Conservation (phyloP, 805 yeast genomes). For the Candida michaelii region DNA sequence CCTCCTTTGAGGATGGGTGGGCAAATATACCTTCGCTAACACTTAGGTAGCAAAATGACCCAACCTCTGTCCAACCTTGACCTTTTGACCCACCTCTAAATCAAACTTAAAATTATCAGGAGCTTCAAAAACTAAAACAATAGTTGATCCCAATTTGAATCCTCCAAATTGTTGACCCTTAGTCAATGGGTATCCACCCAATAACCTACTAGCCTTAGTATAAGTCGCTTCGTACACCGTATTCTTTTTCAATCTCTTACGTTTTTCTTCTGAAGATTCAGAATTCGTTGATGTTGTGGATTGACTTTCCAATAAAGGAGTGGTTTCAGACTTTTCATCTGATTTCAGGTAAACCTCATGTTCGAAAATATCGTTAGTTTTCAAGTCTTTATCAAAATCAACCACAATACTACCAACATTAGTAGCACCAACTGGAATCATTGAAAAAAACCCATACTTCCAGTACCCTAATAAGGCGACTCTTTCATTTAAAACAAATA, state of each 20-base stretch:
- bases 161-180: slow-evolving; percentile 98
- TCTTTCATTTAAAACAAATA: slow-evolving; percentile 90
- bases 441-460: slow-evolving; percentile 95
- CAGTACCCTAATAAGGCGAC: slow-evolving; percentile 94
- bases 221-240: slow-evolving; percentile 95
- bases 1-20: too few species aligned
- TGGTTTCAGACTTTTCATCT: slow-evolving; percentile 23
- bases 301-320: slow-evolving; percentile 28
- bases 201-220: slow-evolving; percentile 66
- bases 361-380: slow-evolving; percentile 75
- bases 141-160: slow-evolving; percentile 91
- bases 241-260: slow-evolving; percentile 56
- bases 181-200: slow-evolving; percentile 84
- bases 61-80: slow-evolving; percentile 80
- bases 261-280: slow-evolving; percentile 15
- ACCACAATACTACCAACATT: slow-evolving; percentile 94
- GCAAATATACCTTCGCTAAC: too few species aligned
- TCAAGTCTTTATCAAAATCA: slow-evolving; percentile 86
- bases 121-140: slow-evolving; percentile 96
- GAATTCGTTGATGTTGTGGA: background rate
- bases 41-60: slow-evolving; percentile 58
- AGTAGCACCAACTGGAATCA: slow-evolving; percentile 99
- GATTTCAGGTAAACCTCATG: slow-evolving; percentile 37
- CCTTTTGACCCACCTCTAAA: slow-evolving; percentile 69
- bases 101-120: slow-evolving; percentile 76